Evolutionary conservation across 495 filamentous ascomycete genomes (phyloP), one percentile per base, ranked within the genome.

Genomic region (Beverwykella pulmonaria): DNA sequence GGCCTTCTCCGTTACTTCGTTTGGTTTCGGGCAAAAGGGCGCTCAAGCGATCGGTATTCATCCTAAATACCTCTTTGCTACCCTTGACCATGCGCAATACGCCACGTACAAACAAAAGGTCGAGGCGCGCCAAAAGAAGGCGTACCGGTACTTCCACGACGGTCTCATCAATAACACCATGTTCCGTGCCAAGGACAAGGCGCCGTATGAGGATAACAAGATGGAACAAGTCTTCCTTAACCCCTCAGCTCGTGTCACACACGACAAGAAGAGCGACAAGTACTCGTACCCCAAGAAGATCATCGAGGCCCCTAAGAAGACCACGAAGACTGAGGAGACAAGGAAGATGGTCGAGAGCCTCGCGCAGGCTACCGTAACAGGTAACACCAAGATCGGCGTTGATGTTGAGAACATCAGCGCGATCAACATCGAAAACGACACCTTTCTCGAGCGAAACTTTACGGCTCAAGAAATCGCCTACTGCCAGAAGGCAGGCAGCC

Each of bases 21-120:
- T 99, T 79, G 94, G 94, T 78, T 99, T 99, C 81, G 94, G 94
- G 63, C 94, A 99, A 79, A 98, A 98, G 86, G 94, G 94, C 73
- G 92, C 94, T 53, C 95, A 98, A 79, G 93, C 89, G 49, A 92
- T 99, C 75, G 95, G 93, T 79, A 90, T 99, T 56, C 93, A 98
- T 76, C 91, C 94, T 61, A 92, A 88, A 77, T 99, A 98, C 76
- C 87, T 99, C 59, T 99, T 88, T 74, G 94, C 95, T 29, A 87
- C 90, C n/a, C 90, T 99, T 32, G 92, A 97, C 77, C 84, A 90
- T 78, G 80, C 88, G 27, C 89, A 92, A 53, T 98, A 89, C 78
- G 76, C 87, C 49, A 80, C 84, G 52, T 99, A 99, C 84, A 88
- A 87, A 74, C 78, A 80, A 71, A 98, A 95, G 82, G 92, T 97